Evolutionary conservation across 2,329 filamentous ascomycete species (phyloP).

Genomic region (Rhinocladiella similis): DNA sequence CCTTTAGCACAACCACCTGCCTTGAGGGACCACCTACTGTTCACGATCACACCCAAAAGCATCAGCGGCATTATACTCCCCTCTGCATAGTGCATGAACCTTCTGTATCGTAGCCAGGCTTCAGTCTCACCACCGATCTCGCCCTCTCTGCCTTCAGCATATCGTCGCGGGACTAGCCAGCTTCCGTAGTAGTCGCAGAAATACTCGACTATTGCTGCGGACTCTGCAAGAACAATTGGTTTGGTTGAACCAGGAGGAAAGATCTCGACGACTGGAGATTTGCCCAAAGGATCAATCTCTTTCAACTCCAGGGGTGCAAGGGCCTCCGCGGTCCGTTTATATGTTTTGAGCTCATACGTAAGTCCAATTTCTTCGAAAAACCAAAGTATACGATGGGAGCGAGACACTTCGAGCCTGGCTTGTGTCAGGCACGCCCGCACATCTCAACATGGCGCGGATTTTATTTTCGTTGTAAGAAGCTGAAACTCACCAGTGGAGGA

Average conservation of each 20-base stretch:
- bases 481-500: conserved; percentile 60
- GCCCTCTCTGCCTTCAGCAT: conserved; percentile 54
- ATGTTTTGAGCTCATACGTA: conserved; percentile 76
- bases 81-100: conserved; percentile 81
- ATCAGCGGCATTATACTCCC: conserved; percentile 77
- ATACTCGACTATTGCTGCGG: conserved; percentile 78
- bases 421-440: conserved; percentile 6
- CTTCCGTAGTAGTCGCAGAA: conserved; percentile 65
- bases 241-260: conserved; percentile 47
- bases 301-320: conserved; percentile 76
- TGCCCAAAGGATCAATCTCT: conserved; percentile 79
- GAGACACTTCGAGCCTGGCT: conserved; percentile 76
- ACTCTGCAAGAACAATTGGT: conserved; percentile 73
- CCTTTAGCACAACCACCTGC: too few relatives aligned
- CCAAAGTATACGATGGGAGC: conserved; percentile 81
- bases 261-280: conserved; percentile 77
- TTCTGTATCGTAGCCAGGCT: conserved; percentile 61
- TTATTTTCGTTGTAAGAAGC: not conserved
- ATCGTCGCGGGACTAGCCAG: conserved; percentile 54
- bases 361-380: conserved; percentile 80
- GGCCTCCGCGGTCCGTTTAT: conserved; percentile 65
- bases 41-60: conserved; percentile 63
- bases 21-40: conserved; percentile 43
- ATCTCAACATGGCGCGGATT: too few relatives aligned
- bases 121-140: conserved; percentile 60